Base-by-base conservation (phyloP, 2,329 filamentous ascomycete genomes). In the Phyllachora maydis region DNA sequence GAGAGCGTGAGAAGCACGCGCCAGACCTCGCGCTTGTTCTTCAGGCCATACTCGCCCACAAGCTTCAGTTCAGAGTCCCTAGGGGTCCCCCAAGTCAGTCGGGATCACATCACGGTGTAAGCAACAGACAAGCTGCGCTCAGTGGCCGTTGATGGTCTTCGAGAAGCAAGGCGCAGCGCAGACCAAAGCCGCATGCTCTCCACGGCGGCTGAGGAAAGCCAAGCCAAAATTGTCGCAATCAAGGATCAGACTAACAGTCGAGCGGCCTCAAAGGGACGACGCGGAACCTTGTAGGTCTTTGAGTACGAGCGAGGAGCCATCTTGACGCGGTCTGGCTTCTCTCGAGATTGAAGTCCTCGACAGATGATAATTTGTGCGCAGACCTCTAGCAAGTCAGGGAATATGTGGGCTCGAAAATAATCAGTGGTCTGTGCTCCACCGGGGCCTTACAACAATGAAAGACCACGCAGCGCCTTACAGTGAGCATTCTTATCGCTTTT, bases 21-120 rank as follows among this genome's bases (percentile, higher is more conserved):
- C 88, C 88, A 98, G 54, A 98, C 88, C 71, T 98, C 88, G 69
- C 88, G 85, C 82, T 98, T 98, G 72, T 98, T 98, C 64, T 83
- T 79, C 49, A 98, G 81, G 64, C 88, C 88, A 70, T 90, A 98
- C 68, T 98, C 88, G 63, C 88, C 88, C 50, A 98, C 85, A 60
- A 88, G 76, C 78, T 98, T 98, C 61, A 98, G 65, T 68, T 98
- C 88, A 52, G 83, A 81, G 68, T 98, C 88, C 67, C 88, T 95
- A 65, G 51, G 46, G 42, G 40, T 38, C 45, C 35, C n/a, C 23
- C 51, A 48, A 47, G 65, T 77, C 69, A 76, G 75, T 77, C 61
- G 64, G 41, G 39, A 55, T 69, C 63, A 71, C 66, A 71, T 67
- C n/a, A 66, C 77, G 85, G 92, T 83, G 55, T 95, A 65, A 83